phyloP scores from a whole-genome alignment of 1,284 basidiomycete genomes.

The Fereydounia khargensis region DNA sequence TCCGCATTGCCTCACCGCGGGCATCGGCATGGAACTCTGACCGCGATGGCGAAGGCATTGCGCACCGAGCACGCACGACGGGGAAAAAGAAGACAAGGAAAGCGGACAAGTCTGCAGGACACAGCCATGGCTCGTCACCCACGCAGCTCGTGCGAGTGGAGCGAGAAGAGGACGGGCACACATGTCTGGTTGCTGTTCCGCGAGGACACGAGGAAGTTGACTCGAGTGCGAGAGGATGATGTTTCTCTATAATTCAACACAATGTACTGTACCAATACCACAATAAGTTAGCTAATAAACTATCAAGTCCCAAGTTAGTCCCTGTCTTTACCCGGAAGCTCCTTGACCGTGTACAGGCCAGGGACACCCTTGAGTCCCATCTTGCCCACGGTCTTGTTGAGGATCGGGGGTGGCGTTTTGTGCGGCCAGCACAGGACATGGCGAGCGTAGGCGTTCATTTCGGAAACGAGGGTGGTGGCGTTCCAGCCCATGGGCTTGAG shows the following conservation, averaged over 20 bases:
- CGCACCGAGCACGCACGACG: not conserved
- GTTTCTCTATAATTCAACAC: not conserved
- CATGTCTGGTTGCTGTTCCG: slow-evolving; percentile 13
- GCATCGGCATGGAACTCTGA: slow-evolving; percentile 8
- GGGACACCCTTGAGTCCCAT: slow-evolving; percentile 65
- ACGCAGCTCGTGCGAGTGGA: slow-evolving; percentile 3
- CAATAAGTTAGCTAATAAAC: too few relatives aligned
- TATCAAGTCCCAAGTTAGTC: not conserved
- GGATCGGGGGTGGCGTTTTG: slow-evolving; percentile 60
- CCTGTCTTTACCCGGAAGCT: slow-evolving; percentile 16
- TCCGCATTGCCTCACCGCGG: not conserved
- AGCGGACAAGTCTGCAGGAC: not conserved
- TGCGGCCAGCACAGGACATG: slow-evolving; percentile 20
- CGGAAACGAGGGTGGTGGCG: slow-evolving; percentile 60
- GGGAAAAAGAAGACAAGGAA: not conserved
- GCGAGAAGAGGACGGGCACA: slow-evolving; percentile 8
- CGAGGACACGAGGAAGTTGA: too few relatives aligned
- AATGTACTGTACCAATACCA: not conserved
- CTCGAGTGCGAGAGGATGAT: too few relatives aligned
- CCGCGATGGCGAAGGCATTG: slow-evolving; percentile 8
- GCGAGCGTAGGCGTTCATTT: slow-evolving; percentile 60
- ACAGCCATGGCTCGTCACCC: not conserved
- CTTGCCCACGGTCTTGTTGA: slow-evolving; percentile 65
- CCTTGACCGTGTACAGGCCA: slow-evolving; percentile 60
- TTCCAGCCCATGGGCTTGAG: slow-evolving; percentile 61